These are phyloP conservation scores for Mycena vulgaris DNA, from an alignment of 768 basidiomycete genomes.

Conservation along the genomic window DNA sequence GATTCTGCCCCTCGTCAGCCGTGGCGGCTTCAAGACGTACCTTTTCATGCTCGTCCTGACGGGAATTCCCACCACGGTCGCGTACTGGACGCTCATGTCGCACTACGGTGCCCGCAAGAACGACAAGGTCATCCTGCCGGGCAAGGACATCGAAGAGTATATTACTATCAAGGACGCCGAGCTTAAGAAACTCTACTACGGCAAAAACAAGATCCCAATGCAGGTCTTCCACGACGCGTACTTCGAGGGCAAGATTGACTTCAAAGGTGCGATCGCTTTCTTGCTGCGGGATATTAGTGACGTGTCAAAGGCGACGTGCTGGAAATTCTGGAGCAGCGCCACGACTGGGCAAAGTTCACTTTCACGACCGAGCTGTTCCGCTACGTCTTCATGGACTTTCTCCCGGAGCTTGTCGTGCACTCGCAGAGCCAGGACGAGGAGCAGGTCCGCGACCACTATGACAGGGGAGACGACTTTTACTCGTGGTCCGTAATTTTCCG, in stretches of 20 bases:
- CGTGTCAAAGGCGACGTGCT: slow-evolving; percentile 83
- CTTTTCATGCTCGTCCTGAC: slow-evolving; percentile 82
- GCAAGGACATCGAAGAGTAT: slow-evolving; percentile 90
- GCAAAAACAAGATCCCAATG: slow-evolving; percentile 95
- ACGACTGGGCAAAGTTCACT: slow-evolving; percentile 95
- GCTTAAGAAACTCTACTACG: slow-evolving; percentile 84
- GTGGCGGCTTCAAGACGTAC: slow-evolving; percentile 90
- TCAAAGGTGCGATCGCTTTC: slow-evolving; percentile 78
- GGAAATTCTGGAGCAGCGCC: slow-evolving; percentile 93
- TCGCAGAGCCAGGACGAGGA: slow-evolving; percentile 94
- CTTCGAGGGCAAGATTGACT: slow-evolving; percentile 96
- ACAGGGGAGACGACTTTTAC: slow-evolving; percentile 98
- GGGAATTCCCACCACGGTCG: slow-evolving; percentile 83
- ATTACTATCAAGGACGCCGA: slow-evolving; percentile 91
- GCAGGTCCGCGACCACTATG: slow-evolving; percentile 96
- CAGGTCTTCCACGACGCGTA: slow-evolving; percentile 98
- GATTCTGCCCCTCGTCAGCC: slow-evolving; percentile 84
- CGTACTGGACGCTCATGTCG: slow-evolving; percentile 93
- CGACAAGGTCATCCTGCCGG: slow-evolving; percentile 88
- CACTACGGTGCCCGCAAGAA: slow-evolving; percentile 86
- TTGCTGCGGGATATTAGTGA: slow-evolving; percentile 16
- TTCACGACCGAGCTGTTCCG: slow-evolving; percentile 94
- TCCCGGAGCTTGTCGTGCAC: slow-evolving; percentile 96
- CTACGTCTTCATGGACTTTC: slow-evolving; percentile 89
- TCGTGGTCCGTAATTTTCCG: slow-evolving; percentile 83